phyloP scores from a whole-genome alignment of 371 early-diverging fungal genomes.

The Syncephalastrum contaminatum region DNA sequence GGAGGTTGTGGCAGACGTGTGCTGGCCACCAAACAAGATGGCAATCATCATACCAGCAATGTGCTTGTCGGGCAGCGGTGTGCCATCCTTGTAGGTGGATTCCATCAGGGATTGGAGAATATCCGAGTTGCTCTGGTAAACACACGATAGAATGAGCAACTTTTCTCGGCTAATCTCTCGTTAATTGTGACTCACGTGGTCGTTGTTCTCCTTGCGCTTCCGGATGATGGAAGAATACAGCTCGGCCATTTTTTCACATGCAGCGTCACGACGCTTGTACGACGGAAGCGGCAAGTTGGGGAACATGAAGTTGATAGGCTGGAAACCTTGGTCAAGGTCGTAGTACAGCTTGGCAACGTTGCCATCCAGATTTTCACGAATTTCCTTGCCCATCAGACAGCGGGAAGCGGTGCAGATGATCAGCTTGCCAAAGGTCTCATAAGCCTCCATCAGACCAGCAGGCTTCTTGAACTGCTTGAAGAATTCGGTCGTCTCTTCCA shows the following conservation, averaged over 20 bases:
- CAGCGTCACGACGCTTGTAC: slow-evolving; percentile 79
- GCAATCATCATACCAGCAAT: slow-evolving; percentile 96
- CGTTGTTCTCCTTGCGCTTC: slow-evolving; percentile 64
- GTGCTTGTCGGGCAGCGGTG: slow-evolving; percentile 73
- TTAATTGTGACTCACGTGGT: slow-evolving; percentile 23
- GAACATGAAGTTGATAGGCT: slow-evolving; percentile 89
- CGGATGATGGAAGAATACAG: slow-evolving; percentile 82
- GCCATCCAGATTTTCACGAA: slow-evolving; percentile 81
- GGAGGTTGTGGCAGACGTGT: slow-evolving; percentile 91
- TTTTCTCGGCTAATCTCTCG: neutral
- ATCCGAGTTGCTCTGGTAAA: slow-evolving; percentile 52
- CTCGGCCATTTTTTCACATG: slow-evolving; percentile 80
- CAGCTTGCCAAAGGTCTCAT: slow-evolving; percentile 83
- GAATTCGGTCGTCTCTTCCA: slow-evolving; percentile 79
- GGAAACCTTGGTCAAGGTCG: slow-evolving; percentile 93
- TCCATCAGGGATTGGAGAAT: slow-evolving; percentile 85
- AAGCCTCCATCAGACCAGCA: slow-evolving; percentile 63
- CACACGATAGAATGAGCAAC: neutral
- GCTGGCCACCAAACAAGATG: slow-evolving; percentile 94
- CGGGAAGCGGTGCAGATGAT: slow-evolving; percentile 95
- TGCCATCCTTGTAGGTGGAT: slow-evolving; percentile 87
- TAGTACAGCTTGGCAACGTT: slow-evolving; percentile 83
- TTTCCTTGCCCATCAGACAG: slow-evolving; percentile 92
- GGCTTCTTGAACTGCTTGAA: slow-evolving; percentile 48
- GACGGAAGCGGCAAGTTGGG: slow-evolving; percentile 47